A percentile compares a stretch with the other conserved stretches of the same genome.
Conservation (phyloP, 2,329 filamentous ascomycete species). For the Aureobasidium sp. region DNA sequence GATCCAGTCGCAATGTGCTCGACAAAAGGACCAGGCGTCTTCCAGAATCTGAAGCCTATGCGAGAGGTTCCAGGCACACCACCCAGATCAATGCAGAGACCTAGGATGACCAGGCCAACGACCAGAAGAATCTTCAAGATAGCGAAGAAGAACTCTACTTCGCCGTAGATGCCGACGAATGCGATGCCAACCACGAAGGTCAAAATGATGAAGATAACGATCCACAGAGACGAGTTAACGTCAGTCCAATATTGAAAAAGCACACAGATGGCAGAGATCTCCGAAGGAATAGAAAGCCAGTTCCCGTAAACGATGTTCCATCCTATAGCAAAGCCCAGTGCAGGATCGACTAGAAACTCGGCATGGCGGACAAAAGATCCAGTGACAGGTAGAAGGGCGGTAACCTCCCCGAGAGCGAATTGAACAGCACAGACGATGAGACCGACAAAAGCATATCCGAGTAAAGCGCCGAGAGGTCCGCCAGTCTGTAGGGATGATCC, state of each 20-base stretch:
- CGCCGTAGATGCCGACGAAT: constrained; percentile 52
- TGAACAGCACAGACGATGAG: constrained; percentile 73
- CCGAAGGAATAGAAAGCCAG: constrained; percentile 24
- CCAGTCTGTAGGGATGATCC: constrained; percentile 44
- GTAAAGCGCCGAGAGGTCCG: constrained; percentile 59
- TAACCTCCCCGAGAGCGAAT: constrained; percentile 77
- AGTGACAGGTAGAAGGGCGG: constrained; percentile 68
- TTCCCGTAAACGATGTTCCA: constrained; percentile 28
- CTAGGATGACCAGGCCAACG: constrained; percentile 39
- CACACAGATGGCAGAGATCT: constrained; percentile 27
- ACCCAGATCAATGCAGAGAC: constrained; percentile 38
- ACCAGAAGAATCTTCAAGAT: constrained; percentile 41
- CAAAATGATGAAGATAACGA: constrained; percentile 49
- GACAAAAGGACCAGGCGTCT: constrained; percentile 39
- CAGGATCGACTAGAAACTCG: constrained; percentile 69
- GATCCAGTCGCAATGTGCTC: constrained; percentile 30
- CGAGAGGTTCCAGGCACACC: constrained; percentile 33
- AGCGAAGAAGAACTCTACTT: constrained; percentile 45
- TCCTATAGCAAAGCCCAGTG: constrained; percentile 70
- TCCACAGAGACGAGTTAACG: constrained; percentile 44
- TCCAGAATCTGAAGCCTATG: constrained; percentile 41
- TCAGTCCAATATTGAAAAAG: constrained; percentile 27
- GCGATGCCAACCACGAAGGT: constrained; percentile 31
- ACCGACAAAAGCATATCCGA: constrained; percentile 63
- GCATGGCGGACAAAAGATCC: constrained; percentile 79